Evolutionary conservation across 306 rosid genomes (phyloP).

Genomic region (Sesbania bispinosa): DNA sequence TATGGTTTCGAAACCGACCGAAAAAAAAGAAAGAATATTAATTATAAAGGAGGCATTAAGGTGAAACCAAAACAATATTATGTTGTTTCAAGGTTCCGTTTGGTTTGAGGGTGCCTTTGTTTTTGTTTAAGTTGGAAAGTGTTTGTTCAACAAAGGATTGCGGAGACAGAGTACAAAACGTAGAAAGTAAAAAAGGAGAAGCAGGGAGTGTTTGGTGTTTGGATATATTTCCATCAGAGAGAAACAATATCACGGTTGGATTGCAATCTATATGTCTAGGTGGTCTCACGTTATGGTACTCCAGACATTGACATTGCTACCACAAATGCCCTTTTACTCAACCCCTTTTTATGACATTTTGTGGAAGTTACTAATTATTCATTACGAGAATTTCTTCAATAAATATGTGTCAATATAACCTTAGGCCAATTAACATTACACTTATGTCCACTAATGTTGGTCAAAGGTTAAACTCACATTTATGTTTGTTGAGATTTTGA

Average conservation of each 20-base stretch:
- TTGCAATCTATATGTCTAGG: too few relatives aligned
- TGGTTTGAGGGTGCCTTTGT: conserved; percentile 23
- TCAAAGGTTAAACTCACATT: too few relatives aligned
- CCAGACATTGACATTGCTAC: too few relatives aligned
- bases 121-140: conserved; percentile 9
- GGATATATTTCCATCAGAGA: background rate
- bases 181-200: conserved; percentile 45
- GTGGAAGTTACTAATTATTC: background rate
- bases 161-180: conserved; percentile 29
- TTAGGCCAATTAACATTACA: background rate
- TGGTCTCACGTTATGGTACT: too few relatives aligned
- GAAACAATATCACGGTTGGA: conserved; percentile 32
- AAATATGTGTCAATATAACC: background rate
- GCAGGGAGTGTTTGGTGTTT: background rate
- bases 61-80: background rate
- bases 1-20: conserved; percentile 46
- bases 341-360: background rate
- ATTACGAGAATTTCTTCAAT: background rate
- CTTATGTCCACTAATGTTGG: too few relatives aligned
- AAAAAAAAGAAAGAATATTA: background rate
- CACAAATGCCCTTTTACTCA: too few relatives aligned
- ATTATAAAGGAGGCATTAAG: background rate
- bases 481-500: too few relatives aligned
- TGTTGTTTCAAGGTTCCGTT: conserved; percentile 31
- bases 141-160: conserved; percentile 53